A percentile compares a stretch with the other conserved stretches of the same genome.
phyloP scores from a whole-genome alignment of 169 alveolate species.

The Plasmodium relictum region DNA sequence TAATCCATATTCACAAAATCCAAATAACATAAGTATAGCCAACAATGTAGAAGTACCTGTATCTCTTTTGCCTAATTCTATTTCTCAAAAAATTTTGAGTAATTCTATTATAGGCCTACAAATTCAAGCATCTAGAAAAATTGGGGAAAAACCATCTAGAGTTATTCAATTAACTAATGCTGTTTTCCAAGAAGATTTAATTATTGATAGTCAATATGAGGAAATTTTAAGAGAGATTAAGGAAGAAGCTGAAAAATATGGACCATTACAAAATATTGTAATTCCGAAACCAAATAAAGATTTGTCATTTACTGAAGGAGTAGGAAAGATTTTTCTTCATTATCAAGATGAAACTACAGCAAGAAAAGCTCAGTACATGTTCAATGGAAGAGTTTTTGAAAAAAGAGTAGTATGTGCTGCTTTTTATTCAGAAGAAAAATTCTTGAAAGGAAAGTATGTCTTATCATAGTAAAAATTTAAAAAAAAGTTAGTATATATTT shows the following conservation, averaged over 20 bases:
- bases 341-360: slow-evolving; percentile 87
- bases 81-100: slow-evolving; percentile 87
- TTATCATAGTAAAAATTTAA: slow-evolving; percentile 77
- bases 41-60: slow-evolving; percentile 85
- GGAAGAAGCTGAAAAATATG: slow-evolving; percentile 90
- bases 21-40: slow-evolving; percentile 52
- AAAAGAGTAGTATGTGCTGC: slow-evolving; percentile 93
- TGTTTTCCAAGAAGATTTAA: slow-evolving; percentile 90
- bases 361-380: slow-evolving; percentile 91
- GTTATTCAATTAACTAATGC: slow-evolving; percentile 91
- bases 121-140: slow-evolving; percentile 89
- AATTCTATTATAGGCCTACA: slow-evolving; percentile 89
- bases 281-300: slow-evolving; percentile 89
- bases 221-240: slow-evolving; percentile 85
- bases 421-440: slow-evolving; percentile 89
- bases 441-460: slow-evolving; percentile 86
- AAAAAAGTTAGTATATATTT: not conserved
- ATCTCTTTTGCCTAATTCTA: slow-evolving; percentile 88
- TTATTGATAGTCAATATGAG: slow-evolving; percentile 86
- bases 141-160: slow-evolving; percentile 89
- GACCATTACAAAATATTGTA: slow-evolving; percentile 89
- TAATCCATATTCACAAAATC: slow-evolving; percentile 41
- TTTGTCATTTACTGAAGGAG: slow-evolving; percentile 87
- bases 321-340: slow-evolving; percentile 89
- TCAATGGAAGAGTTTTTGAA: slow-evolving; percentile 91